Evolutionary conservation across 192 early-diverging fungal species (phyloP).

Genomic region (Backusella luteola): DNA sequence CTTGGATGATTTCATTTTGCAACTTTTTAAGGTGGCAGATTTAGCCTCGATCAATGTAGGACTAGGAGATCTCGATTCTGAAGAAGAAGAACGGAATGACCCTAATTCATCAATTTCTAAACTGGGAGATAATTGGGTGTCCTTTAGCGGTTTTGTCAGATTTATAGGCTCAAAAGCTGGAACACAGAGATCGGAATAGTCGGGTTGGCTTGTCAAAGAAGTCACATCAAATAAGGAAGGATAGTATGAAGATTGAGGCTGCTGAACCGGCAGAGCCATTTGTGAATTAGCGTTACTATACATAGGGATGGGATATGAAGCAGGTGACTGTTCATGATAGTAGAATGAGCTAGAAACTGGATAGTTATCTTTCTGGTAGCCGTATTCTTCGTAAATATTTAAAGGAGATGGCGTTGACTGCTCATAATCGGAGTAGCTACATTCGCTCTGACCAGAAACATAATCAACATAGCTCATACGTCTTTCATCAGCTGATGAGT

Average conservation of each 20-base stretch:
- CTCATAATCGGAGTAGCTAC: conserved; percentile 19
- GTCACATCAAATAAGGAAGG: conserved; percentile 7
- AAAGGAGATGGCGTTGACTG: conserved; percentile 17
- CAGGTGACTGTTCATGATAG: conserved; percentile 11
- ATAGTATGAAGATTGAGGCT: conserved; percentile 8
- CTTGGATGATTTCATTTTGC: conserved; percentile 48
- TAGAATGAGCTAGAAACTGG: conserved; percentile 1
- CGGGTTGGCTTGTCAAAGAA: not conserved
- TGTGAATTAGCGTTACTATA: conserved; percentile 2
- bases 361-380: not conserved
- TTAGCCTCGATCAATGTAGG: conserved; percentile 34
- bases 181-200: not conserved
- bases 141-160: not conserved
- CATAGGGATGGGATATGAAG: not conserved
- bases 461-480: conserved; percentile 18
- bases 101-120: conserved; percentile 1
- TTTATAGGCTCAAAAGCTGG: not conserved
- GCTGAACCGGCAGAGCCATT: conserved; percentile 3
- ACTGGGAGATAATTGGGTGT: not conserved
- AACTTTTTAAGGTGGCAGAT: conserved; percentile 42
- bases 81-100: not conserved
- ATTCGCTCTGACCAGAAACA: conserved; percentile 15
- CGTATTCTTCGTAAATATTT: conserved; percentile 1
- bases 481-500: not conserved
- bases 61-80: not conserved